These are phyloP conservation scores for Crucibulum laeve DNA, from an alignment of 768 basidiomycete genomes.

Conservation along the genomic window DNA sequence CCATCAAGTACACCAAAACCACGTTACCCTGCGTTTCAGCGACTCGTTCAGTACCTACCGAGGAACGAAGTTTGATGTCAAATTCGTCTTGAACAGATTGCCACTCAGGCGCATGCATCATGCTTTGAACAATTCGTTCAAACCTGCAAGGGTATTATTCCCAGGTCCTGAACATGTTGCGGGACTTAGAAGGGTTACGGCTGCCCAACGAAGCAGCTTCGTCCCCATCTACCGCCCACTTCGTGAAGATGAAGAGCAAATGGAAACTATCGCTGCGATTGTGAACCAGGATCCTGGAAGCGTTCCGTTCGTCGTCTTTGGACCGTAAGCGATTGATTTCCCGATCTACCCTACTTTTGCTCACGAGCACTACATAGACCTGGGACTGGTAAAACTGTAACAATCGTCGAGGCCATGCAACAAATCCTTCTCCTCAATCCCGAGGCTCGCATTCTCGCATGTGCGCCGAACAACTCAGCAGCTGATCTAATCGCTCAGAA, in stretches of 20 bases:
- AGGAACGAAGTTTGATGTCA: conserved; percentile 44
- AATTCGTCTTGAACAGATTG: conserved; percentile 52
- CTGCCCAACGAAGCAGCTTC: conserved; percentile 14
- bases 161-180: conserved; percentile 27
- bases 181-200: conserved; percentile 13
- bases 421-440: conserved; percentile 44
- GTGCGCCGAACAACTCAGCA: conserved; percentile 66
- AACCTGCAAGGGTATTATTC: conserved; percentile 41
- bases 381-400: conserved; percentile 68
- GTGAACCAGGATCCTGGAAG: conserved; percentile 38
- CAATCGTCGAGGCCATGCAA: conserved; percentile 56
- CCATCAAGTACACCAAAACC: conserved; percentile 35
- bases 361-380: conserved; percentile 28
- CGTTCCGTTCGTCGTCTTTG: conserved; percentile 56
- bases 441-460: conserved; percentile 48
- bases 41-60: conserved; percentile 35
- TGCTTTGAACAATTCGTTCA: conserved; percentile 35
- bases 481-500: conserved; percentile 54
- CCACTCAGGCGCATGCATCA: conserved; percentile 54
- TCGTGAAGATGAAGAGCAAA: conserved; percentile 39
- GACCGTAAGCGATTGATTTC: conserved; percentile 43
- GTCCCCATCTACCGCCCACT: conserved; percentile 27
- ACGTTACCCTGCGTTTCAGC: conserved; percentile 45
- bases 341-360: neutral
- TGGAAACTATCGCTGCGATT: conserved; percentile 48